These are phyloP conservation scores for Inga leiocalycina DNA, from an alignment of 306 rosid species.

Conservation along the genomic window DNA sequence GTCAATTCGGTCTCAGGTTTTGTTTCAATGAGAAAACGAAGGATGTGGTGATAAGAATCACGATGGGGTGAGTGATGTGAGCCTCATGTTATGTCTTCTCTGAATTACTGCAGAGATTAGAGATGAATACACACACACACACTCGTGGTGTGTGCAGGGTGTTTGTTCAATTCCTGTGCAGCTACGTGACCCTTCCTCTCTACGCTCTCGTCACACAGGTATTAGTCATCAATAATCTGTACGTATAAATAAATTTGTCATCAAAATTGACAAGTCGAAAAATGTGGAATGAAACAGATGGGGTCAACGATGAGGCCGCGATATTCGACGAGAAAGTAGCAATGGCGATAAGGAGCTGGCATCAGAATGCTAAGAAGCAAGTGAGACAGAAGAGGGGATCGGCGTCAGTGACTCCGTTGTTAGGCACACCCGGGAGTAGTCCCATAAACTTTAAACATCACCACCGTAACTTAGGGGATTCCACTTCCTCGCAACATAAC, in stretches of 20 bases:
- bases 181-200: conserved; percentile 77
- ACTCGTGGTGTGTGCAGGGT: conserved; percentile 39
- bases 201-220: conserved; percentile 84
- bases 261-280: not conserved
- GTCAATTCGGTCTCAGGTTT: conserved; percentile 55
- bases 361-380: conserved; percentile 60
- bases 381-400: conserved; percentile 54
- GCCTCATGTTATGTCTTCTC: not conserved
- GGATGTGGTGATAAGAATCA: conserved; percentile 56
- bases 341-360: conserved; percentile 68
- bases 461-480: conserved; percentile 42
- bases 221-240: not conserved
- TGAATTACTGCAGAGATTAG: not conserved
- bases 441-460: conserved; percentile 49
- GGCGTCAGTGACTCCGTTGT: conserved; percentile 4
- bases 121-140: no score
- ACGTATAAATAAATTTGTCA: not conserved
- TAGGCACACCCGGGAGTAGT: conserved; percentile 28
- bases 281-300: conserved; percentile 48
- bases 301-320: conserved; percentile 73
- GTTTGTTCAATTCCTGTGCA: conserved; percentile 65
- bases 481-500: conserved; percentile 1
- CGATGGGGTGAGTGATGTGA: conserved; percentile 63
- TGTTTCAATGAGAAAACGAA: conserved; percentile 53
- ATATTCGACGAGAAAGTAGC: conserved; percentile 77